Percentiles rank a stretch among this genome's conserved stretches.
phyloP scores from a whole-genome alignment of 768 basidiomycete species.

The Auricularia heimuer region DNA sequence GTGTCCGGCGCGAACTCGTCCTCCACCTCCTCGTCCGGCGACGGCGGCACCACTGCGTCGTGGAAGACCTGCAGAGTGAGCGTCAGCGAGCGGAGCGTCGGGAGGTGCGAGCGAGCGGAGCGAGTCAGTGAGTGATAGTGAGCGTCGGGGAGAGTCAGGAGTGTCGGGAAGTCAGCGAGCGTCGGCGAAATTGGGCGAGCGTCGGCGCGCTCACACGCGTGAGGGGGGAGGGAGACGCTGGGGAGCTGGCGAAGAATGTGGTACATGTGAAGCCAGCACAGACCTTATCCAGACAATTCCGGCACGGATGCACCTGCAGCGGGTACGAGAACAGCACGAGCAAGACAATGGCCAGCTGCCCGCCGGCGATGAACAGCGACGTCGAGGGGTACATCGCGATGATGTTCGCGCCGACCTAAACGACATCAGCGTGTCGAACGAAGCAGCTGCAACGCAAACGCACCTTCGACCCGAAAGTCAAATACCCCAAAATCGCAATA shows the following conservation, averaged over 20 bases:
- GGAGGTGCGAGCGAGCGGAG: no score
- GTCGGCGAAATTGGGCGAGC: no score
- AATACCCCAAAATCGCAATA: conserved; percentile 80
- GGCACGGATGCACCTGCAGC: conserved; percentile 86
- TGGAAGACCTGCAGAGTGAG: background rate
- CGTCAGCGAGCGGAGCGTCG: no score
- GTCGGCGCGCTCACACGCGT: no score
- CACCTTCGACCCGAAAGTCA: conserved; percentile 86
- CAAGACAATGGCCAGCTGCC: conserved; percentile 85
- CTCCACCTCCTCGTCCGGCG: conserved; percentile 35
- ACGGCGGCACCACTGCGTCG: conserved; percentile 29
- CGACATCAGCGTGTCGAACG: background rate
- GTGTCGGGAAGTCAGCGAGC: no score
- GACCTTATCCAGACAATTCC: conserved; percentile 89
- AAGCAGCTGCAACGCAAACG: conserved; percentile 8
- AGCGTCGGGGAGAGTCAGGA: background rate
- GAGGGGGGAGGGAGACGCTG: conserved; percentile 24
- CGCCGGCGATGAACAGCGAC: conserved; percentile 84
- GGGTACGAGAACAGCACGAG: conserved; percentile 92
- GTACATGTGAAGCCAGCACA: background rate
- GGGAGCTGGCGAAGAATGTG: background rate
- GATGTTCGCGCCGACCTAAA: conserved; percentile 79
- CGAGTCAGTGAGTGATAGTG: background rate
- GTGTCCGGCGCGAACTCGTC: conserved; percentile 49
- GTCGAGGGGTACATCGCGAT: conserved; percentile 91